phyloP scores from a whole-genome alignment of 352 stramenopile genomes.

The Elongisporangium prolatum region DNA sequence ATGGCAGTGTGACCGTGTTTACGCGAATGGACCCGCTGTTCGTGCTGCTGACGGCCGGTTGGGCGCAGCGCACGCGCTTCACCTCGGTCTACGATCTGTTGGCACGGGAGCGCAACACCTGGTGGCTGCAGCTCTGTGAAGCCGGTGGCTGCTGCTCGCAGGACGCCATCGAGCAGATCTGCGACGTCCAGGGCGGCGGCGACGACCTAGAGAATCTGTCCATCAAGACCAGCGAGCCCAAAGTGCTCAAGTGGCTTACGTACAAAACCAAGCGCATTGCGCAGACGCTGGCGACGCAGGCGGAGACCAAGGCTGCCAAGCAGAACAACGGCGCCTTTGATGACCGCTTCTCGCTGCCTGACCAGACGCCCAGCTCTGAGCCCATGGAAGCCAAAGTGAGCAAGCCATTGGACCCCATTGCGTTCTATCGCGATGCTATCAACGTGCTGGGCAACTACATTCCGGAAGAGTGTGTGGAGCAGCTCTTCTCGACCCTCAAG shows the following conservation, averaged over 20 bases:
- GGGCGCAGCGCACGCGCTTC: constrained; percentile 40
- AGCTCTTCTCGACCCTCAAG: constrained; percentile 50
- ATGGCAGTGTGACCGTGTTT: constrained; percentile 58
- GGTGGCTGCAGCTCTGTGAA: constrained; percentile 40
- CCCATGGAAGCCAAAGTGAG: background rate
- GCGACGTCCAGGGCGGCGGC: constrained; percentile 49
- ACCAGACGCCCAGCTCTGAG: constrained; percentile 3
- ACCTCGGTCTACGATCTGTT: constrained; percentile 59
- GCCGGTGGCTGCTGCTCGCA: constrained; percentile 8
- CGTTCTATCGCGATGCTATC: constrained; percentile 38
- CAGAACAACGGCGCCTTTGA: constrained; percentile 23
- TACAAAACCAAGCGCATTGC: constrained; percentile 50
- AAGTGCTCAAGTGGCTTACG: constrained; percentile 45
- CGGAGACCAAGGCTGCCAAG: constrained; percentile 12
- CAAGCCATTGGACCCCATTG: constrained; percentile 3
- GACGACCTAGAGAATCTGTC: constrained; percentile 45
- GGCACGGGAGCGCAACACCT: constrained; percentile 38
- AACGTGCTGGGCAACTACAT: constrained; percentile 59
- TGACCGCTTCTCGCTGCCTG: constrained; percentile 27
- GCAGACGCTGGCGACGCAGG: constrained; percentile 29
- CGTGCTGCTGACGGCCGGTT: constrained; percentile 54
- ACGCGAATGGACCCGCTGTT: constrained; percentile 69
- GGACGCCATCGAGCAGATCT: constrained; percentile 36
- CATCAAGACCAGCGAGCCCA: constrained; percentile 51
- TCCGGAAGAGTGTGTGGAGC: constrained; percentile 28